Base-by-base conservation (phyloP, 2,329 filamentous ascomycete species). In the Phyllosticta citriasiana region DNA sequence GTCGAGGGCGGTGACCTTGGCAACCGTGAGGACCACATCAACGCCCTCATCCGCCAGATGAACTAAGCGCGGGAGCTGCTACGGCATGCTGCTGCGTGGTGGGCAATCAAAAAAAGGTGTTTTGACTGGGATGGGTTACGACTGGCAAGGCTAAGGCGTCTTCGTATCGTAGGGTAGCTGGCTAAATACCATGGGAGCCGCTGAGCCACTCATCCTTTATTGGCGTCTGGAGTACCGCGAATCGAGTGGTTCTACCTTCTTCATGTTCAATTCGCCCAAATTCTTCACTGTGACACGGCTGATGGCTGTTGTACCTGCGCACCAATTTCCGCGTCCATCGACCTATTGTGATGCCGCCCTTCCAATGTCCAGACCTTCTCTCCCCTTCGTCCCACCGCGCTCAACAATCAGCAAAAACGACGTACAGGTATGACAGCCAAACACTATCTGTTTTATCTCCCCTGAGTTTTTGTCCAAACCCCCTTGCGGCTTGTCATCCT, bases 11-110 rank as follows among this genome's bases (percentile, higher is more conserved):
- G 94, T 88, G 94, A 99, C 80, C 83, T 95, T 72, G 94, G 94
- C 78, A 97, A 99, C 87, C 89, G 94, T 70, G 94, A 99, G 84
- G 92, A 97, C 74, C 87, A 92, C 82, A 97, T 97, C 86, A 97
- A 97, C 81, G 83, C 80, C 73, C 86, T 97, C 76, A 88, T 99
- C 83, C 87, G 90, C 80, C 91, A 96, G 83, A 97, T 97, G 94
- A 97, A 97, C 86, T 99, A 95, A 59, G 60, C 54, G 52, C 27
- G 57, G 19, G 19, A 22, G 62, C 62, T 62, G 53, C 33, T 50
- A 33, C 60, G 9, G 53, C 60, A 51, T 7, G 22, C 26, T 58
- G 61, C 53, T 62, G 60, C 40, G 26, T 53, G 60, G 50, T 56
- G 35, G 56, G 27, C 30, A 33, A 58, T 55, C 50, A 57, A 19